phyloP scores from a whole-genome alignment of 495 filamentous ascomycete species.

The Xeromyces bisporus region DNA sequence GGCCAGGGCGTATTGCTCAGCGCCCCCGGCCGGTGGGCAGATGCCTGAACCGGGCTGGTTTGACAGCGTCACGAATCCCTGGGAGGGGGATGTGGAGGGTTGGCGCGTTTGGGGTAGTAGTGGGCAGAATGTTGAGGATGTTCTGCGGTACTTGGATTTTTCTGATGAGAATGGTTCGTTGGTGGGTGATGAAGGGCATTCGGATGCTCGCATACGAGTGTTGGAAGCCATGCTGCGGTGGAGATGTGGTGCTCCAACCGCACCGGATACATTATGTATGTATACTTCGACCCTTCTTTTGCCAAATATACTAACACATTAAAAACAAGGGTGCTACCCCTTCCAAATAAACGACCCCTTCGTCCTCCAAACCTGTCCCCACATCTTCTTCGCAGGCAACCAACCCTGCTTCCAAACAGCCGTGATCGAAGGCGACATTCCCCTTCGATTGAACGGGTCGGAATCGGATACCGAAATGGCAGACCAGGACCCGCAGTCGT shows the following conservation, averaged over 20 bases:
- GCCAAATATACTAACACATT: no score
- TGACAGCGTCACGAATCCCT: constrained; percentile 83
- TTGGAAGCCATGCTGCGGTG: constrained; percentile 87
- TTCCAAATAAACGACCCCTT: constrained; percentile 87
- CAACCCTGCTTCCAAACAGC: constrained; percentile 69
- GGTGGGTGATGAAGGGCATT: constrained; percentile 21
- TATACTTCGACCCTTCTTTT: constrained; percentile 4
- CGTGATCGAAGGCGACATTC: constrained; percentile 40
- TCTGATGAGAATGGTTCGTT: constrained; percentile 12
- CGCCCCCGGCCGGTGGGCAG: constrained; percentile 28
- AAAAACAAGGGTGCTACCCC: constrained; percentile 87
- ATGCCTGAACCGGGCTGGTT: constrained; percentile 53
- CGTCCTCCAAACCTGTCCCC: constrained; percentile 65
- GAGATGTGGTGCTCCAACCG: constrained; percentile 84
- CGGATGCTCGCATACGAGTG: constrained; percentile 59
- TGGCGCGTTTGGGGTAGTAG: constrained; percentile 70
- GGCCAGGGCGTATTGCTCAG: constrained; percentile 43
- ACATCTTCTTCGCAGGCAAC: constrained; percentile 80
- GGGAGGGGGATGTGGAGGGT: constrained; percentile 75
- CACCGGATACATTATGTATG: constrained; percentile 91
- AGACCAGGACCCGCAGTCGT: constrained; percentile 13
- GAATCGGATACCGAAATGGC: constrained; percentile 28
- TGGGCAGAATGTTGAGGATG: constrained; percentile 86
- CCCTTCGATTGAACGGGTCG: constrained; percentile 17
- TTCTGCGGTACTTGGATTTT: constrained; percentile 66